phyloP scores from a whole-genome alignment of 345 rosid species.

The Pistacia integerrima region DNA sequence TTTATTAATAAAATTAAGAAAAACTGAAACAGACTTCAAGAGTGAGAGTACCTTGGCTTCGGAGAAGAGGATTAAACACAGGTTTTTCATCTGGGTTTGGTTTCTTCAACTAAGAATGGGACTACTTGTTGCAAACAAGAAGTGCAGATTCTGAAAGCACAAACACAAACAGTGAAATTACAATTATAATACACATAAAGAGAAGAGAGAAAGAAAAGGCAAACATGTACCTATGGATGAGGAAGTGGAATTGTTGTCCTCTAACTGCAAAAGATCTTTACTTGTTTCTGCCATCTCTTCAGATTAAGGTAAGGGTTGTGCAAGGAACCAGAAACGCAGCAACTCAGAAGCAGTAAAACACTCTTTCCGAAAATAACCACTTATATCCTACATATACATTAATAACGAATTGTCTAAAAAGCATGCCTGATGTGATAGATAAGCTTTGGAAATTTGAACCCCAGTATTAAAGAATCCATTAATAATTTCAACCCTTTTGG shows the following conservation, averaged over 20 bases:
- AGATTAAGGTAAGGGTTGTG: not conserved
- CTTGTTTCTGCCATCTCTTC: conserved; percentile 37
- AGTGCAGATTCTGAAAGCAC: conserved; percentile 47
- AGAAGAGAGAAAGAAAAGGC: not conserved
- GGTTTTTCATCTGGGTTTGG: conserved; percentile 39
- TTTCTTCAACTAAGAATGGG: conserved; percentile 17
- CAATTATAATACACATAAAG: not conserved
- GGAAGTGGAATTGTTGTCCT: conserved; percentile 32
- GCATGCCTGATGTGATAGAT: no score
- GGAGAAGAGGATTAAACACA: conserved; percentile 38
- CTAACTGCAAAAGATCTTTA: conserved; percentile 48
- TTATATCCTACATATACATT: no score
- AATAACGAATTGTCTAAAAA: no score
- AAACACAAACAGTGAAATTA: not conserved
- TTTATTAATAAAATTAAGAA: not conserved
- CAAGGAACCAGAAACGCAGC: no score
- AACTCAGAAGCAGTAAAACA: no score
- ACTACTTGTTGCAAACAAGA: conserved; percentile 31
- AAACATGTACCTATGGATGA: conserved; percentile 32
- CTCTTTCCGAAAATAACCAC: no score
- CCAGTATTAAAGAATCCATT: no score
- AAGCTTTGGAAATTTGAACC: no score
- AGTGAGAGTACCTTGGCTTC: conserved; percentile 54
- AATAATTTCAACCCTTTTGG: no score
- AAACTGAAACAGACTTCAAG: not conserved